Conservation (phyloP, 345 rosid species). For the Reutealis trisperma region DNA sequence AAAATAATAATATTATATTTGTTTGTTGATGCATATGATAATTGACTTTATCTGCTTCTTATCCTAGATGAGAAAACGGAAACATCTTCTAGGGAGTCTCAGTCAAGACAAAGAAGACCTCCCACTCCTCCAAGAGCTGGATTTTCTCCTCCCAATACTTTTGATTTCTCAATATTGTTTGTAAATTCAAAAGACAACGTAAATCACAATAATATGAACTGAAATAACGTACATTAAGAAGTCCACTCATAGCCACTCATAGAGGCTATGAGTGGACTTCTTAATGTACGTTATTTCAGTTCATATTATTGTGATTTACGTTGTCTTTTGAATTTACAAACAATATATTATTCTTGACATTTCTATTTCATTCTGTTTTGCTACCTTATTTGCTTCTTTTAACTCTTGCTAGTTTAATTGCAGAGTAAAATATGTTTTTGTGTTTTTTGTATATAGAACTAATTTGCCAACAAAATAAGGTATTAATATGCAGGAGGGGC, state of each 20-base stretch:
- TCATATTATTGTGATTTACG: too few species aligned
- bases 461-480: background rate
- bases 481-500: background rate
- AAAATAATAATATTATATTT: too few species aligned
- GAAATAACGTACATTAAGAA: conserved; percentile 63
- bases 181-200: too few species aligned
- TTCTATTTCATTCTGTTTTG: too few species aligned
- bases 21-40: too few species aligned
- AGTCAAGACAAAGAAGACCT: conserved; percentile 34
- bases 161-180: conserved; percentile 63
- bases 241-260: conserved; percentile 76
- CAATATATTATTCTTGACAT: background rate
- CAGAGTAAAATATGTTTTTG: background rate
- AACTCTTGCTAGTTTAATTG: background rate
- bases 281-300: conserved; percentile 52
- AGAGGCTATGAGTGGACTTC: conserved; percentile 80
- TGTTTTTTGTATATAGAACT: too few species aligned
- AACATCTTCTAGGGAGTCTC: conserved; percentile 56
- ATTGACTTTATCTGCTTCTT: background rate
- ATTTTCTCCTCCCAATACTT: conserved; percentile 49
- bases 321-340: too few species aligned
- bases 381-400: background rate
- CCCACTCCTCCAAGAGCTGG: conserved; percentile 29
- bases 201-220: background rate
- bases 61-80: conserved; percentile 60